Percentiles rank a stretch among this genome's conserved stretches.
phyloP scores from a whole-genome alignment of 495 filamentous ascomycete genomes.

The Pseudevernia furfuracea region DNA sequence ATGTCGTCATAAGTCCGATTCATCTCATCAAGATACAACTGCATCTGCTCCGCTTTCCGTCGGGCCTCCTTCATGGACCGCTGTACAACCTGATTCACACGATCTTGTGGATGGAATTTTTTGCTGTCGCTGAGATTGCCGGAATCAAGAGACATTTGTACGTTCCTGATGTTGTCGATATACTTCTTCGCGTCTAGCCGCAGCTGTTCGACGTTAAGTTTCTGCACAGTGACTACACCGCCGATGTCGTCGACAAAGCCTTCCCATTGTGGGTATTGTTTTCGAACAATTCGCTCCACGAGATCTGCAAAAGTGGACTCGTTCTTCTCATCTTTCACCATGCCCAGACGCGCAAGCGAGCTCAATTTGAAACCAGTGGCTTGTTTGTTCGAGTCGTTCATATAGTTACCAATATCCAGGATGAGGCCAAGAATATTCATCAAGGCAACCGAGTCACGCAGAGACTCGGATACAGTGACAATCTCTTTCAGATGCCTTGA shows the following conservation, averaged over 20 bases:
- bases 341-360: constrained; percentile 85
- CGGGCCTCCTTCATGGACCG: constrained; percentile 93
- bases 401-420: constrained; percentile 96
- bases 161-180: constrained; percentile 88
- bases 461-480: constrained; percentile 75
- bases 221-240: constrained; percentile 75
- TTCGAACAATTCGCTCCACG: constrained; percentile 93
- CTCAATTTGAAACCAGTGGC: constrained; percentile 96
- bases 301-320: constrained; percentile 92
- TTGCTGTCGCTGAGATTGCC: constrained; percentile 94
- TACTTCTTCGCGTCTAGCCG: constrained; percentile 85
- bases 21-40: constrained; percentile 92
- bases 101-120: constrained; percentile 96
- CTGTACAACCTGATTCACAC: constrained; percentile 84
- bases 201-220: constrained; percentile 90
- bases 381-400: constrained; percentile 99
- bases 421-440: constrained; percentile 96
- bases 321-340: constrained; percentile 99
- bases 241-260: constrained; percentile 76
- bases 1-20: constrained; percentile 85
- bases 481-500: constrained; percentile 73
- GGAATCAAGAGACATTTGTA: constrained; percentile 82
- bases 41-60: constrained; percentile 92
- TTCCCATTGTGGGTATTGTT: constrained; percentile 95
- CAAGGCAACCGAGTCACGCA: constrained; percentile 81